phyloP scores from a whole-genome alignment of 331 rosid genomes.

The Prunus yedoensis region DNA sequence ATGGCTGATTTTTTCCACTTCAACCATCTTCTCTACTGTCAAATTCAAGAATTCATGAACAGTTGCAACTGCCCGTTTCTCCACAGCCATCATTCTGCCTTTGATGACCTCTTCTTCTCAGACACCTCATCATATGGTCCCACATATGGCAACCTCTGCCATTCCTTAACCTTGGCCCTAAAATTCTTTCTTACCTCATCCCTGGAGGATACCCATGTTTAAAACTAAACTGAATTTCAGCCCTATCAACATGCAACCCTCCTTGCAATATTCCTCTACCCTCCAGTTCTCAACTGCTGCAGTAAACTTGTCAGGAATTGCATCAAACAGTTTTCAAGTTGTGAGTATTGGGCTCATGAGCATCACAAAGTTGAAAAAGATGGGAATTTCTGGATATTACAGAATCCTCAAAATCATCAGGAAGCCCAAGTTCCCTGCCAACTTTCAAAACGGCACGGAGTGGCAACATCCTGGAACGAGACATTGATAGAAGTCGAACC shows the following conservation, averaged over 20 bases:
- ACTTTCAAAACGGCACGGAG: slow-evolving; percentile 81
- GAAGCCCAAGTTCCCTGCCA: slow-evolving; percentile 86
- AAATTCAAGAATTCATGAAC: slow-evolving; percentile 85
- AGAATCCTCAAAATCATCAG: slow-evolving; percentile 88
- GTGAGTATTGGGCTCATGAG: slow-evolving; percentile 71
- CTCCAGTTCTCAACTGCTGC: slow-evolving; percentile 85
- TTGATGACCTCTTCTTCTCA: slow-evolving; percentile 47
- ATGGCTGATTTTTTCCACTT: slow-evolving; percentile 91
- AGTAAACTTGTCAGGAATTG: slow-evolving; percentile 30
- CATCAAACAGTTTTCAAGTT: slow-evolving; percentile 59
- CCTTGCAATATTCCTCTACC: slow-evolving; percentile 70
- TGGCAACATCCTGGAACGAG: slow-evolving; percentile 67
- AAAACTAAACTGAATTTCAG: slow-evolving; percentile 62
- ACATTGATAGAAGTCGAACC: slow-evolving; percentile 71
- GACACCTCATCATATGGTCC: slow-evolving; percentile 68
- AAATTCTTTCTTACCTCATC: slow-evolving; percentile 63
- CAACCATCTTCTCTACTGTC: slow-evolving; percentile 92
- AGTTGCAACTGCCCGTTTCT: slow-evolving; percentile 76
- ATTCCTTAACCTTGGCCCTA: slow-evolving; percentile 80
- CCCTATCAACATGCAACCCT: slow-evolving; percentile 52
- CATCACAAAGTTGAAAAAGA: slow-evolving; percentile 69
- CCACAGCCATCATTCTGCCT: slow-evolving; percentile 50
- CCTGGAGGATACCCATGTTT: slow-evolving; percentile 77
- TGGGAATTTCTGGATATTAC: slow-evolving; percentile 52
- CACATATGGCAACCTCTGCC: slow-evolving; percentile 70